These are phyloP conservation scores for Westerdykella aurantiaca DNA, from an alignment of 2,329 filamentous ascomycete species.

Conservation along the genomic window DNA sequence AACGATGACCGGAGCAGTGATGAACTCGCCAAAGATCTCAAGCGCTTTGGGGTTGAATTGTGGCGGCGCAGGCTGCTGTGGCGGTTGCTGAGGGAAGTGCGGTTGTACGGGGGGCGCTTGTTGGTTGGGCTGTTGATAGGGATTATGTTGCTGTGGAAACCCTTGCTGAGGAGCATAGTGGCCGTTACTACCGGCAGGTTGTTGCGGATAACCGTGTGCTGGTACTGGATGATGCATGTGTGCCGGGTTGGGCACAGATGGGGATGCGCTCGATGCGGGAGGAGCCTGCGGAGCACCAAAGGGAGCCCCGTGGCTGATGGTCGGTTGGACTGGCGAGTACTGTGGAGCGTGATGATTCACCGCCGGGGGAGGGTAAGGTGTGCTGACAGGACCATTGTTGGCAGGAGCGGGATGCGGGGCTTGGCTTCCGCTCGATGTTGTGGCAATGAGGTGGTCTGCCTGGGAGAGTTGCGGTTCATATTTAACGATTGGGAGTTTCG, in stretches of 20 bases:
- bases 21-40: constrained; percentile 41
- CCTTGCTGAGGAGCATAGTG: constrained; percentile 7
- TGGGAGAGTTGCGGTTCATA: constrained; percentile 24
- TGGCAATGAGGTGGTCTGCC: constrained; percentile 19
- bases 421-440: constrained; percentile 13
- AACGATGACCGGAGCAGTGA: constrained; percentile 39
- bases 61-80: constrained; percentile 12
- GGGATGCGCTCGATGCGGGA: constrained; percentile 17
- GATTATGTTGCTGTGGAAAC: constrained; percentile 7
- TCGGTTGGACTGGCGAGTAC: constrained; percentile 27
- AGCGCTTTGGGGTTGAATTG: constrained; percentile 34
- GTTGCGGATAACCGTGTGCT: background rate
- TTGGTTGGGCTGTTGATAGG: constrained; percentile 1
- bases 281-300: background rate
- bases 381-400: too few species aligned
- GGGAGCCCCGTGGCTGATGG: constrained; percentile 14
- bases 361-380: constrained; percentile 22
- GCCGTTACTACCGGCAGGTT: constrained; percentile 5
- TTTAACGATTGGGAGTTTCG: constrained; percentile 41
- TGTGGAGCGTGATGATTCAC: constrained; percentile 32
- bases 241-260: constrained; percentile 5
- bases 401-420: constrained; percentile 15
- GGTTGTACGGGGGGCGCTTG: constrained; percentile 1
- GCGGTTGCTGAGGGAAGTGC: background rate
- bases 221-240: background rate